Base-by-base conservation (phyloP, 768 basidiomycete species). In the Phaffia australis region DNA sequence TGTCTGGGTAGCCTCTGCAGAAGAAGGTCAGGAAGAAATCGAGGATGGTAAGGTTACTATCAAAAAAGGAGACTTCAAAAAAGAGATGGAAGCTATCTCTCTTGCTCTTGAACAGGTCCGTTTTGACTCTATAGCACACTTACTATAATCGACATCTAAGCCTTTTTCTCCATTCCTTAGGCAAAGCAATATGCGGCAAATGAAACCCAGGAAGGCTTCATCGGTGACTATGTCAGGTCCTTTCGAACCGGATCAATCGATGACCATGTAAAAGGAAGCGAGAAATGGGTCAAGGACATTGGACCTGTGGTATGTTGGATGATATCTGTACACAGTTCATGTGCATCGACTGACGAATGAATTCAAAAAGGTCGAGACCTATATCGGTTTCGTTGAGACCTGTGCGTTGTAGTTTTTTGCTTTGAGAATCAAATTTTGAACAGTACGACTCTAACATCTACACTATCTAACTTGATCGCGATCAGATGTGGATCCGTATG, bases 401-500 rank as follows among this genome's bases (percentile, higher is more conserved):
- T 23, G 52, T 42, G 50, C 52, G 64, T 46, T 49, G 35, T 21
- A 3, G 21, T 18, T 15, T 27, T 89, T 88, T 74, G 81, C 89
- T 50, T 87, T 89, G 29, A 25, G 21, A 29, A 56, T 25, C 8
- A 18, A 52, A 9, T 49, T 29, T 47, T 23, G 16, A 7, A 7
- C 35, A 4, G 52, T n/a, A 23, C 23, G 29, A 51, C 55, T 29
- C n/a, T 42, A 56, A 65, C 69, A 63, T 79, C 46, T 46, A 14
- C 9, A 42, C 48, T 46, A 6, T 60, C 23, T 18, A 60, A 7
- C 35, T 42, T 42, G 35, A 42, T 42, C 35, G 11, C 11, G 35
- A 42, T 89, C 86, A 0, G 88, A 88, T 68, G 85, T 90, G 21
- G 90, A 92, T 73, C 90, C 90, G 8, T 90, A 88, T 67, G 90